These are phyloP conservation scores for Coriolopsis trogii DNA, from an alignment of 1,284 basidiomycete species.

Conservation along the genomic window DNA sequence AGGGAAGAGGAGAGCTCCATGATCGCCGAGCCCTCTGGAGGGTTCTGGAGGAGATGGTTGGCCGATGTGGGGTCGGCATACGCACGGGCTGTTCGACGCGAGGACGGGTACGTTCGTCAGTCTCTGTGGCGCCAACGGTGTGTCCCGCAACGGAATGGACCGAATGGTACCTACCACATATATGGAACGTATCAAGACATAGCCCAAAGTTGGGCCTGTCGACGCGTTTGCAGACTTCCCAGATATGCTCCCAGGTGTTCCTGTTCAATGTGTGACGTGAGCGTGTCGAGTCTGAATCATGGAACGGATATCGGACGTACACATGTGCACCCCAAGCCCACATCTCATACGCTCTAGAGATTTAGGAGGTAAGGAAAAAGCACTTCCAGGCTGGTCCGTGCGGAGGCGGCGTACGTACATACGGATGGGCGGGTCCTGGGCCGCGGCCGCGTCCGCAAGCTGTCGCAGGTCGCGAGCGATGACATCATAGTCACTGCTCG, in stretches of 20 bases:
- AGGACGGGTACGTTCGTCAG: not conserved
- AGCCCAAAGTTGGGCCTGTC: conserved; percentile 35
- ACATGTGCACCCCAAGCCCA: conserved; percentile 38
- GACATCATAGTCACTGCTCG: conserved; percentile 29
- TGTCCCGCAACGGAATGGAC: not conserved
- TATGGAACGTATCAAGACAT: conserved; percentile 39
- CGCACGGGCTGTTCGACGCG: conserved; percentile 27
- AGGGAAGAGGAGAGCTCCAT: conserved; percentile 25
- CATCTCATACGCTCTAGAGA: conserved; percentile 35
- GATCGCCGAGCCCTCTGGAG: conserved; percentile 16
- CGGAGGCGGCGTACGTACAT: conserved; percentile 23
- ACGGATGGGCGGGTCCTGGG: conserved; percentile 33
- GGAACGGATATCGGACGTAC: conserved; percentile 18
- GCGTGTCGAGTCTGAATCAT: too few relatives aligned
- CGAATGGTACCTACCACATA: conserved; percentile 29
- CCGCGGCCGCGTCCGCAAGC: conserved; percentile 34
- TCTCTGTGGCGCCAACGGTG: not conserved
- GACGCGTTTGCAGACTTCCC: conserved; percentile 37
- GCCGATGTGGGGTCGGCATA: conserved; percentile 28
- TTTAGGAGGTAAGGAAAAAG: not conserved
- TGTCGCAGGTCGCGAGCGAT: conserved; percentile 34
- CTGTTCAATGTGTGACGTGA: too few relatives aligned
- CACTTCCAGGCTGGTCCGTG: not conserved
- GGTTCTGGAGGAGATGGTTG: conserved; percentile 17
- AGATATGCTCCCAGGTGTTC: conserved; percentile 37